Evolutionary conservation across 2,329 filamentous ascomycete genomes (phyloP), one percentile per base, ranked within the genome.

Genomic region (Fusarium coffeatum): DNA sequence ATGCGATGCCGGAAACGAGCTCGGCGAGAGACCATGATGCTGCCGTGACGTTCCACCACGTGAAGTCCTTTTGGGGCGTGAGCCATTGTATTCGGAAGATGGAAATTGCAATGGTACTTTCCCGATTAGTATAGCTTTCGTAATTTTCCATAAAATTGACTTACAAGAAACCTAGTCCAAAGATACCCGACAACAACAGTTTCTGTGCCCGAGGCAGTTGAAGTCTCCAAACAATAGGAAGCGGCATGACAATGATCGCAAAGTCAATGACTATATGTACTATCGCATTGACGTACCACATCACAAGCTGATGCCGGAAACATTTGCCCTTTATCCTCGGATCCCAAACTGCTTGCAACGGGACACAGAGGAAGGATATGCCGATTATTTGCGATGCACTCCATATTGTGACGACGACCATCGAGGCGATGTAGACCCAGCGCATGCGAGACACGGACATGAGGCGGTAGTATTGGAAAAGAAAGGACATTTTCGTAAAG

Each of bases 51-150:
- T 71, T 74, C 64, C 69, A 71, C 67, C 69, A 74, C 0, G 71
- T 69, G 3, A 64, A 7, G 12, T 74, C 72, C 2, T 25, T 10
- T 0, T 43, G 3, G 0, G 59, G 72, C 0, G 49, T 51, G 2
- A 74, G 64, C 72, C 72, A 74, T 9, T 64, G 69, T 4, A 74
- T n/a, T 2, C 72, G 57, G 0, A 74, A 42, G 8, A 72, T 61
- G 0, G 72, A 64, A 2, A 74, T 58, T 0, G 47, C 55, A 3
- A 74, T 34, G 0, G 70, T 72, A 9, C 70, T 72, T 1, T 6
- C n/a, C n/a, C n/a, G n/a, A n/a, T n/a, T n/a, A n/a, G n/a, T n/a
- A n/a, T n/a, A n/a, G n/a, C n/a, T n/a, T n/a, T n/a, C n/a, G n/a
- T n/a, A n/a, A n/a, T n/a, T n/a, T n/a, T n/a, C n/a, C n/a, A n/a